A percentile compares a stretch with the other conserved stretches of the same genome.
phyloP scores from a whole-genome alignment of 2,329 filamentous ascomycete genomes.

The Epichloe scottii region DNA sequence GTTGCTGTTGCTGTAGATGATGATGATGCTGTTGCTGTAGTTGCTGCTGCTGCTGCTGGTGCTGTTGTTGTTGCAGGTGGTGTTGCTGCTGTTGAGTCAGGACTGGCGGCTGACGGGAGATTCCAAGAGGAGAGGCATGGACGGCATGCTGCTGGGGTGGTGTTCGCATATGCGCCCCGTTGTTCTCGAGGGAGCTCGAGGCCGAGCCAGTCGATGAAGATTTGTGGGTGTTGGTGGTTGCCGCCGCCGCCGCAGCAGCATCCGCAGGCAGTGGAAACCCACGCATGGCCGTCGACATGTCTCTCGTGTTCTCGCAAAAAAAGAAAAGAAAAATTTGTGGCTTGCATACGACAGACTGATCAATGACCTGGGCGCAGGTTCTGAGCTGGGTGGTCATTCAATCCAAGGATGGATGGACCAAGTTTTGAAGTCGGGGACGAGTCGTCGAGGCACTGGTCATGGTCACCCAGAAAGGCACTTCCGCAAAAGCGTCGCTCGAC shows the following conservation, averaged over 20 bases:
- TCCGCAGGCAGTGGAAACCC: slow-evolving; percentile 5
- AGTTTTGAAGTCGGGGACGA: not conserved
- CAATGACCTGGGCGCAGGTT: not conserved
- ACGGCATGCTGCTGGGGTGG: slow-evolving; percentile 8
- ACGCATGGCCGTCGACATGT: slow-evolving; percentile 7
- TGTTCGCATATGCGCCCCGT: slow-evolving; percentile 4
- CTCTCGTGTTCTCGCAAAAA: not conserved
- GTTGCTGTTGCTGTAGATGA: slow-evolving; percentile 16
- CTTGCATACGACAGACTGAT: not conserved
- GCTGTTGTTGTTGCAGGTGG: slow-evolving; percentile 13
- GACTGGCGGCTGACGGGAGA: slow-evolving; percentile 11
- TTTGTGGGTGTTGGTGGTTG: not conserved
- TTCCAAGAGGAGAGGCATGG: slow-evolving; percentile 4
- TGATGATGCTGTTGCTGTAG: slow-evolving; percentile 7
- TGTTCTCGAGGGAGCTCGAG: slow-evolving; percentile 6
- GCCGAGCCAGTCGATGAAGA: slow-evolving; percentile 3
- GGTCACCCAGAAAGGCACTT: slow-evolving; percentile 1
- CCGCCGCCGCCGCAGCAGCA: slow-evolving; percentile 1
- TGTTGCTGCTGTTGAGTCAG: slow-evolving; percentile 13
- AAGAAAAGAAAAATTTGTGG: no score
- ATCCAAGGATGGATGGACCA: not conserved
- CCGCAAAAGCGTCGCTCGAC: not conserved
- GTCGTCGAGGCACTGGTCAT: slow-evolving; percentile 4
- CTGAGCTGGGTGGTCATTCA: not conserved
- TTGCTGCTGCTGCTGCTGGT: slow-evolving; percentile 11